phyloP scores from a whole-genome alignment of 2,329 filamentous ascomycete genomes.

The Coleophoma eucalyptorum region DNA sequence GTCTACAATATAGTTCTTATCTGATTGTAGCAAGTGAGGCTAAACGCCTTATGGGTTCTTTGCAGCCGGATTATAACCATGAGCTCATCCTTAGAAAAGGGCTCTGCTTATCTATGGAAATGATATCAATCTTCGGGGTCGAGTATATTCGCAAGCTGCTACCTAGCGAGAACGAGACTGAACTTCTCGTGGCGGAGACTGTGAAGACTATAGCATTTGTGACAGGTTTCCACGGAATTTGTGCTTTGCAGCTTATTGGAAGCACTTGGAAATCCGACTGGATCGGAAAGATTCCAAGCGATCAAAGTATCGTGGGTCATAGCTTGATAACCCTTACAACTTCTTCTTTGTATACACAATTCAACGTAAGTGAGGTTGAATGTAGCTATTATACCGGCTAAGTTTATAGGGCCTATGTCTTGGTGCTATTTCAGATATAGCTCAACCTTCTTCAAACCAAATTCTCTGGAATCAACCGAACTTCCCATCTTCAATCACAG shows the following conservation, averaged over 20 bases:
- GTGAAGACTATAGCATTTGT: not conserved
- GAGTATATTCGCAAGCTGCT: not conserved
- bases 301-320: not conserved
- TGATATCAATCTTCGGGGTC: not conserved
- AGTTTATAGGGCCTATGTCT: not conserved
- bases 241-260: not conserved
- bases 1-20: not conserved
- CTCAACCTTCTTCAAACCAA: not conserved
- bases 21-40: not conserved
- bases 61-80: not conserved
- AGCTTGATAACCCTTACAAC: not conserved
- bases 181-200: not conserved
- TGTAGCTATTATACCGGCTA: not conserved
- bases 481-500: not conserved
- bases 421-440: not conserved
- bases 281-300: not conserved
- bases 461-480: not conserved
- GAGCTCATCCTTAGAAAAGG: not conserved
- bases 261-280: not conserved
- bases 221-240: not conserved
- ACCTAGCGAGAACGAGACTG: not conserved
- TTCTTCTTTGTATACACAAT: not conserved
- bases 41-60: not conserved
- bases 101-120: not conserved
- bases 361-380: not conserved